phyloP scores from a whole-genome alignment of 441 rosid species.

The Francoa sonchifolia region DNA sequence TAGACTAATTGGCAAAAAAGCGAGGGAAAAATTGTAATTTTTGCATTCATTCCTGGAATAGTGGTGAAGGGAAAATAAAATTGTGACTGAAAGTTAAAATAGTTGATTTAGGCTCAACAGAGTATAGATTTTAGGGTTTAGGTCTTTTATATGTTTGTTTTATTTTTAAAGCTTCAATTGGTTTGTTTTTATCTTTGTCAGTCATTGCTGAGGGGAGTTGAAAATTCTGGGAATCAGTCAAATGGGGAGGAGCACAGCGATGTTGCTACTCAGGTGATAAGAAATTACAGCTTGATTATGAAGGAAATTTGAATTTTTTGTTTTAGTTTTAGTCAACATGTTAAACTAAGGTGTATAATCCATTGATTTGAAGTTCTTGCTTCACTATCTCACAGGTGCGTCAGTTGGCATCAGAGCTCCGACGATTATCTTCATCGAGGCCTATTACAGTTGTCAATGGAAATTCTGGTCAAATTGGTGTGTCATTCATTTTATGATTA shows the following conservation, averaged over 20 bases:
- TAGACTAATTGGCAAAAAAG: too few species aligned
- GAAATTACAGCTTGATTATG: not conserved
- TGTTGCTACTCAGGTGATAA: constrained; percentile 51
- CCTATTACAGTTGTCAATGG: constrained; percentile 83
- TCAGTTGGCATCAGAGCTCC: constrained; percentile 55
- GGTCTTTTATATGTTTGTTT: not conserved
- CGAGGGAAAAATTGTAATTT: too few species aligned
- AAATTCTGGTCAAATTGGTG: constrained; percentile 27
- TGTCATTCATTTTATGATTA: not conserved
- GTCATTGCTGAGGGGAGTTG: constrained; percentile 43
- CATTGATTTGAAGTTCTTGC: constrained; percentile 1
- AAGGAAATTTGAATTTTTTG: not conserved
- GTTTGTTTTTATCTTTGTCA: constrained; percentile 14
- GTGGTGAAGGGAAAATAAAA: not conserved
- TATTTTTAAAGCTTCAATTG: not conserved
- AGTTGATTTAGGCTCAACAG: not conserved
- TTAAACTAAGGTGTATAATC: not conserved
- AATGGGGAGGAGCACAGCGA: constrained; percentile 43
- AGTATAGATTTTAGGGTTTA: constrained; percentile 1
- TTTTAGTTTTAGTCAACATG: not conserved
- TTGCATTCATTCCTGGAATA: too few species aligned
- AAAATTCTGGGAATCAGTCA: constrained; percentile 36
- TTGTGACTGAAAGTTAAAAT: not conserved
- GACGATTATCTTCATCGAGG: constrained; percentile 45
- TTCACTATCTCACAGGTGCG: constrained; percentile 29